Evolutionary conservation across 331 rosid genomes (phyloP), one percentile per base, ranked within the genome.

Genomic region (Erythrophleum ivorense): DNA sequence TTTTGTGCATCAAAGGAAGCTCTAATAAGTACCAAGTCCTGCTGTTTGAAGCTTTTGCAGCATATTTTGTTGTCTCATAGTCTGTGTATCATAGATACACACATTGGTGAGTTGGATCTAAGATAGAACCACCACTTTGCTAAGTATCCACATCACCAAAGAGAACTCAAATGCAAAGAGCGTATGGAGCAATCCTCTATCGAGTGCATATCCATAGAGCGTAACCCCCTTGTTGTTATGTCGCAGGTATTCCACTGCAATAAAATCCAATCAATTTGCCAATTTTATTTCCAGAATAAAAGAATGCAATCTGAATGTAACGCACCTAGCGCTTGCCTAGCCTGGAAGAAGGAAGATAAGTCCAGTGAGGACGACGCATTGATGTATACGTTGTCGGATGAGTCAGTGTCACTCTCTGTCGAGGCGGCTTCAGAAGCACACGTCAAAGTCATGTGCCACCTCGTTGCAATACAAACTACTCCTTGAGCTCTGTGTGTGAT

Each of bases 401-500:
- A 85, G 76, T 91, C 92, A 10, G 85, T 81, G 69, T 89, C 90
- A 63, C 63, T 48, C 54, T 76, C 62, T 68, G 46, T 3, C 46
- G 3, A 3, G 43, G 87, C 82, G 75, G 84, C 88, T 31, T 88
- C 77, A 59, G 83, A 76, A 2, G 91, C 84, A 13, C 73, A 87
- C 15, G 97, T 94, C 48, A 88, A 92, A 4, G 86, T 52, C 97
- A 94, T 89, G 85, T 94, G 90, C 97, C 98, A 94, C 85, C 91
- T 79, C 11, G 94, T 85, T 18, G 97, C 96, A 45, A 90, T 85
- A 5, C 95, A 84, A 24, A 90, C 92, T 6, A 92, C 88, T 59
- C 92, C 87, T 87, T 94, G 98, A 40, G 97, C 98, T 85, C 94
- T 92, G 24, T 94, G 97, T 16, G 98, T 94, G 80, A 94, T 94